Base-by-base conservation (phyloP, 352 stramenopile species). In the Phytophthora agathidicida region DNA sequence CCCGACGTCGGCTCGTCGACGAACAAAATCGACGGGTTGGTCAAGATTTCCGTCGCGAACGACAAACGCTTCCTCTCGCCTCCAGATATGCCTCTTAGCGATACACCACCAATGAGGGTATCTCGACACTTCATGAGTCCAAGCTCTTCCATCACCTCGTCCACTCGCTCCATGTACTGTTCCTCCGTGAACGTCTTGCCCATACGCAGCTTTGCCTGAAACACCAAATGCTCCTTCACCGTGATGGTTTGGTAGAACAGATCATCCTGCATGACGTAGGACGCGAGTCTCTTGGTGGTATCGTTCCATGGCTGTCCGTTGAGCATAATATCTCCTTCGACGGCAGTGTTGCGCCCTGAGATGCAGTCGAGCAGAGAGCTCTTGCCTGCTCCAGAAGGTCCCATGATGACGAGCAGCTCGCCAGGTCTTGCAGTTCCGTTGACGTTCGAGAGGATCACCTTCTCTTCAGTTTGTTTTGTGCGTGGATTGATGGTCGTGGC, bases 301-400 rank as follows among this genome's bases (percentile, higher is more conserved):
- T 85, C 61, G 30, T 19, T 62, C 67, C 78, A 86, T 7, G 56
- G 56, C 5, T 61, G 27, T n/a, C 94, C 93, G 41, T 82, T 88
- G 20, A 98, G 70, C 2, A 39, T 64, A 27, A 89, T 84, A 0
- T 42, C 61, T 17, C 84, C 78, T 27, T 82, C 71, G 5, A 91
- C 86, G 7, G 70, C 69, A 11, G 60, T 81, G 49, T 98, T 98
- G 30, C 93, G 75, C 10, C 93, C 71, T 0, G 94, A 89, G 45
- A 99, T 91, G 17, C 98, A 96, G 77, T 98, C 93, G 7, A 97
- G 81, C 6, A 98, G 79, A 2, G 94, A 97, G n/a, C 89, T 97
- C 63, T 98, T 98, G 9, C 92, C 91, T 26, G 86, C 82, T 10
- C 86, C 84, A 0, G 73, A 86, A 1, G 75, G 75, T 13, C 83